Percentiles rank a stretch among this genome's conserved stretches.
Conservation (phyloP, 805 yeast genomes). For the Gaillardinia entomophila region DNA sequence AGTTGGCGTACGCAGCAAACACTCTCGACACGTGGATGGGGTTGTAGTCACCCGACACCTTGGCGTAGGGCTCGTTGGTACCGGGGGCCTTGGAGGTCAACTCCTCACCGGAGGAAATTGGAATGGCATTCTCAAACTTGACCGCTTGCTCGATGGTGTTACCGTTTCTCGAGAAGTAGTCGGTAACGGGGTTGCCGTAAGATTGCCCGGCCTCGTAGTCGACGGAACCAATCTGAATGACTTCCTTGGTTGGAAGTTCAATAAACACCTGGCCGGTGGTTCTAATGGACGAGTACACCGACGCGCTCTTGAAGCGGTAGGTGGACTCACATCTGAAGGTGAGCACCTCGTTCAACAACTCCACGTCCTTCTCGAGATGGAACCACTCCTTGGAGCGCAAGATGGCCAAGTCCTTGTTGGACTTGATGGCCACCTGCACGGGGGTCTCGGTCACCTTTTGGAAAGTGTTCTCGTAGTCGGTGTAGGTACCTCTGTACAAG, state of each 20-base stretch:
- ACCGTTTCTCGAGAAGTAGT: constrained; percentile 88
- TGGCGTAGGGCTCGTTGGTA: constrained; percentile 93
- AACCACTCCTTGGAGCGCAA: constrained; percentile 97
- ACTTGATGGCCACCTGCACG: constrained; percentile 63
- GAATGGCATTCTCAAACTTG: constrained; percentile 83
- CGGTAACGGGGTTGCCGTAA: constrained; percentile 96
- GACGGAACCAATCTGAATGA: constrained; percentile 75
- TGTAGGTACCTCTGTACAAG: constrained; percentile 91
- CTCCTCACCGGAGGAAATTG: constrained; percentile 63
- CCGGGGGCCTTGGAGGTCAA: constrained; percentile 80
- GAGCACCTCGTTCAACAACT: constrained; percentile 71
- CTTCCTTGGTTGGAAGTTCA: constrained; percentile 90
- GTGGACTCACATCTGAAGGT: constrained; percentile 87
- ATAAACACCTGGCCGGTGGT: constrained; percentile 81
- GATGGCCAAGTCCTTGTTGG: constrained; percentile 88
- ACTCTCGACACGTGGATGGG: constrained; percentile 97
- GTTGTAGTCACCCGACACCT: constrained; percentile 96
- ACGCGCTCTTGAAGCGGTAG: constrained; percentile 71
- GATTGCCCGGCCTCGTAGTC: constrained; percentile 87
- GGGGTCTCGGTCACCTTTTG: constrained; percentile 84
- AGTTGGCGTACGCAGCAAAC: constrained; percentile 85
- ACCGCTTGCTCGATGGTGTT: constrained; percentile 91
- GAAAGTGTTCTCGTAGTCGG: constrained; percentile 88
- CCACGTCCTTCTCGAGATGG: constrained; percentile 66
- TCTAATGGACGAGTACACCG: constrained; percentile 69